Evolutionary conservation across 257 asterid genomes (phyloP), one percentile per base, ranked within the genome.

Genomic region (Solanum lignicaule): DNA sequence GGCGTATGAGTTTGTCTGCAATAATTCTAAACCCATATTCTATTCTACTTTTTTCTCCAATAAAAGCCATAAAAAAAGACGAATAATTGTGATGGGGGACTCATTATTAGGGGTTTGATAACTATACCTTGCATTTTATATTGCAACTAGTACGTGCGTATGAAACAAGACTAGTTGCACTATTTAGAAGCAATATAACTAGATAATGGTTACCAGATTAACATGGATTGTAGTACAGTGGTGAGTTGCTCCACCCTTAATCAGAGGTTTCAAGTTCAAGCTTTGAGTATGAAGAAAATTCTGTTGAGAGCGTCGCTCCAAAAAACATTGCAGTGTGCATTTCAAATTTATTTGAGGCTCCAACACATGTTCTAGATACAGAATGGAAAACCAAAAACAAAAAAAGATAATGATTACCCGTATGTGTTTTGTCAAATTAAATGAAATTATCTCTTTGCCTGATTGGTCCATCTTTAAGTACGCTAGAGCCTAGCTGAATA

Each of bases 341-440:
- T 5, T 4, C 2, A 46, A 0, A 46, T 46, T 46, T 14, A 14
- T 0, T 46, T 0, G 3, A 0, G 1, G 1, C 0, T 46, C 3
- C 6, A 46, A 14, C 2, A 2, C 7, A 46, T 46, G 2, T 46
- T 46, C 3, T 16, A 46, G 18, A 46, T 14, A 46, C 6, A 3
- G 3, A 2, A 14, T 46, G 18, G 2, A 46, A 46, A 46, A 13
- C 0, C 7, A 46, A 46, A 46, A 14, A 4, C 7, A 0, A 46
- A 46, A 43, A 46, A 13, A 39, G 0, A 46, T 46, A 46, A 5
- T 46, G 16, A 46, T 46, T 46, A 46, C 58, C 6, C 20, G 58
- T 21, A 58, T 21, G 74, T 68, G 20, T 12, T 68, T 27, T 68
- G 74, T 68, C 74, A 68, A 68, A 11, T 65, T 58, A 20, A 1